These are phyloP conservation scores for Polychaeton citri DNA, from an alignment of 2,329 filamentous ascomycete genomes.

Conservation along the genomic window DNA sequence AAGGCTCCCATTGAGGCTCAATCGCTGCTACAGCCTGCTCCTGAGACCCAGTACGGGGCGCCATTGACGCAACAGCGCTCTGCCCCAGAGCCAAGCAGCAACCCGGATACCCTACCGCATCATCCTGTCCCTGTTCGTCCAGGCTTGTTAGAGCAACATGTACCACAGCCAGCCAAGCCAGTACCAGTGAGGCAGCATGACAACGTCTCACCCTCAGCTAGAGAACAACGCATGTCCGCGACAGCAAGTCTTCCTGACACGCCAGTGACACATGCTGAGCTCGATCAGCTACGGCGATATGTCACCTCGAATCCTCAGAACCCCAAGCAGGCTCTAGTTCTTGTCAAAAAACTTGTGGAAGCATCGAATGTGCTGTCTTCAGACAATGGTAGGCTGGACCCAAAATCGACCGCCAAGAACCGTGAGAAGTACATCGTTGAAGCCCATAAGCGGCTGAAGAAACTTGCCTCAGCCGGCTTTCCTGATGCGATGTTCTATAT, in stretches of 20 bases:
- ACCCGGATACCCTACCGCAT: slow-evolving; percentile 42
- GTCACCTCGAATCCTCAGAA: slow-evolving; percentile 63
- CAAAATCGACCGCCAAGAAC: slow-evolving; percentile 46
- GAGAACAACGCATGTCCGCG: slow-evolving; percentile 6
- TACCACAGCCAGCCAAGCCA: slow-evolving; percentile 29
- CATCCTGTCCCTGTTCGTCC: slow-evolving; percentile 43
- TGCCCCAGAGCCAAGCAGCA: slow-evolving; percentile 17
- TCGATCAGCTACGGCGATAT: slow-evolving; percentile 58
- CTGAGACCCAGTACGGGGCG: slow-evolving; percentile 9
- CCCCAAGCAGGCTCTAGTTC: slow-evolving; percentile 52
- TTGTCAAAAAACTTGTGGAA: slow-evolving; percentile 77
- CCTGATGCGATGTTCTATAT: slow-evolving; percentile 85
- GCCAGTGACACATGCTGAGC: slow-evolving; percentile 63
- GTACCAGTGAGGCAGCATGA: slow-evolving; percentile 42
- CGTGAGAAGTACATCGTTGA: slow-evolving; percentile 77
- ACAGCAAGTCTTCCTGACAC: slow-evolving; percentile 11
- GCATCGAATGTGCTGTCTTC: slow-evolving; percentile 69
- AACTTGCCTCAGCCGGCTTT: slow-evolving; percentile 60
- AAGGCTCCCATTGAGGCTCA: neutral
- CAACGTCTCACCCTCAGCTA: slow-evolving; percentile 23
- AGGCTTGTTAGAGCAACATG: slow-evolving; percentile 30
- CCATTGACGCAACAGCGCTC: slow-evolving; percentile 15
- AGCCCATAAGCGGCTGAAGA: slow-evolving; percentile 83
- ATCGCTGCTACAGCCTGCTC: neutral
- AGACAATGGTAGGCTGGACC: slow-evolving; percentile 58